Evolutionary conservation across 2,329 filamentous ascomycete genomes (phyloP), one percentile per base, ranked within the genome.

Genomic region (Tolypocladium capitatum): DNA sequence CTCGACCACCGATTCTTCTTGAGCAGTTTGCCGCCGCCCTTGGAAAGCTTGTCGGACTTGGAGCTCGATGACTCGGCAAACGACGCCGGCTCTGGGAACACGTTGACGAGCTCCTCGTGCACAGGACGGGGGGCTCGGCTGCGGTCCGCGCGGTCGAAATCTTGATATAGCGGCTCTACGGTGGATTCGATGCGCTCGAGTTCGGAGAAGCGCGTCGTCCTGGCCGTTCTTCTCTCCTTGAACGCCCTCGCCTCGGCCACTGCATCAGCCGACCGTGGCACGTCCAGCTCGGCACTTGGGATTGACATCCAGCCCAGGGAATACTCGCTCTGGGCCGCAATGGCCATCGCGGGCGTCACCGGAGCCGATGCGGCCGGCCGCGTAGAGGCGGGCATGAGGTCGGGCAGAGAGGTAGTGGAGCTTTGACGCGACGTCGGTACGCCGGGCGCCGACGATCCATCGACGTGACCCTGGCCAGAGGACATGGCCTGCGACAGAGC

Each of bases 1-100:
- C 41, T 48, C 14, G 52, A 52, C 53, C 55, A 57, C 34, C 53
- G 55, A n/a, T 52, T 54, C 45, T 57, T 60, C 48, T 57, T 58
- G 7, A 55, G 16, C 5, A 59, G 48, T 32, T 54, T 59, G 31
- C 52, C 47, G 1, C 54, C 50, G 13, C 53, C 53, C 48, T 68
- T 69, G 50, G 62, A 63, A 11, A 64, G 49, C 18, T 55, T 58
- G 56, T 63, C 58, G 16, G 47, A 49, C 20, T 55, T 58, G 34
- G 47, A 53, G 21, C 47, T 51, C 27, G 55, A 57, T 46, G 52
- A 48, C 10, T 21, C 14, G 28, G 44, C 44, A 20, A 56, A 46
- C 10, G 46, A 48, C 5, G 49, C 51, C 38, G 50, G 49, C 40
- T 57, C 55, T 5, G 55, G 55, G 31, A 57, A 56, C 6, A 54